Conservation (phyloP, 208 protist genomes). For the Angomonas deanei region DNA sequence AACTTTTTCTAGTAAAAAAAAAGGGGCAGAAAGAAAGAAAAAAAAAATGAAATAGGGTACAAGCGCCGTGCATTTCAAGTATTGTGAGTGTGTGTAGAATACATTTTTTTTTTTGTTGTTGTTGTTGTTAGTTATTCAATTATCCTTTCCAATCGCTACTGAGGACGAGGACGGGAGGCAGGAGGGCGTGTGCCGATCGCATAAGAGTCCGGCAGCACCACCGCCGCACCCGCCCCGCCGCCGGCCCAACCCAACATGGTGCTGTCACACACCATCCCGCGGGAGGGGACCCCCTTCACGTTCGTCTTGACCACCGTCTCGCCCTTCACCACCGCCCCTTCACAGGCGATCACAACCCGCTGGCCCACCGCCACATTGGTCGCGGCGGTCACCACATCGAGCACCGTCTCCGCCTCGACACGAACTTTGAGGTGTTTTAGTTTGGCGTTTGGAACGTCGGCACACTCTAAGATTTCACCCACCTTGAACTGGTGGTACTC, state of each 20-base stretch:
- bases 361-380: conserved; percentile 54
- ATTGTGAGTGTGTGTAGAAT: background rate
- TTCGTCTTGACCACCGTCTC: conserved; percentile 51
- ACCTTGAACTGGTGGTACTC: conserved; percentile 50
- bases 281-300: conserved; percentile 63
- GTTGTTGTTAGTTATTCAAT: background rate
- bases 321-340: conserved; percentile 53
- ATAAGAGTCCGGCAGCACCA: conserved; percentile 41
- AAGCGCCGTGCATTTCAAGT: background rate
- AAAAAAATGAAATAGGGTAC: conserved; percentile 1
- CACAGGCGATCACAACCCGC: conserved; percentile 56
- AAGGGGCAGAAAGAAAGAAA: conserved; percentile 5
- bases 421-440: conserved; percentile 65
- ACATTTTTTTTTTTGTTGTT: background rate
- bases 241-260: conserved; percentile 78
- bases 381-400: conserved; percentile 73
- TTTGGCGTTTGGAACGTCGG: conserved; percentile 52
- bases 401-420: conserved; percentile 28
- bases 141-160: conserved; percentile 3
- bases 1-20: background rate
- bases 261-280: conserved; percentile 76
- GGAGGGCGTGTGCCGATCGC: conserved; percentile 26
- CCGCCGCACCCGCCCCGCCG: conserved; percentile 56
- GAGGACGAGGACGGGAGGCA: conserved; percentile 29
- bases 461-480: conserved; percentile 40